Base-by-base conservation (phyloP, 768 basidiomycete species). In the Polyporus arcularius region DNA sequence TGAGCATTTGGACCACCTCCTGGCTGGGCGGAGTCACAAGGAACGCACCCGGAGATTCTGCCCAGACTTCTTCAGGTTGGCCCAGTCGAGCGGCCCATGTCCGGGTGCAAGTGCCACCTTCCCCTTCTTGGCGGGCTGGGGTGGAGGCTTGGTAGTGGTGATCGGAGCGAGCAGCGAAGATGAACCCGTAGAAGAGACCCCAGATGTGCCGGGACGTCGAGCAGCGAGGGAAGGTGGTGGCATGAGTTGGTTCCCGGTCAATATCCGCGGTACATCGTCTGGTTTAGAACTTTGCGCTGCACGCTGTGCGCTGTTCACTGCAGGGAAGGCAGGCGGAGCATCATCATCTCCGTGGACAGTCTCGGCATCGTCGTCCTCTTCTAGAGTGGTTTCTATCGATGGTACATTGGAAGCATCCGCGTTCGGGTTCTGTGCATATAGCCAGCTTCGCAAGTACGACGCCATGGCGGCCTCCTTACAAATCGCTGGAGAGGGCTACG, bases 41-140 rank as follows among this genome's bases (percentile, higher is more conserved):
- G 21, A 52, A 74, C 83, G 58, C 67, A 95, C 94, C 55, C 92
- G 77, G 7, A 98, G 74, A 79, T 97, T 87, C 55, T 76, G 70
- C 1, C 95, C 95, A 5, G 89, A 93, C 4, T 85, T 76, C 73
- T 96, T 95, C 59, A 97, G 75, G 48, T 82, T 85, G 1, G 94
- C 95, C 96, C 96, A 99, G 74, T 99, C 97, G 31, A 99, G 74
- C 10, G 94, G 86, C 62, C 92, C 90, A 73, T 89, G 90, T 6
- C 97, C 97, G 1, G 96, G 96, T 11, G 91, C 87, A 4, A 99
- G 82, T 4, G 87, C 92, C 0, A 97, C 94, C 76, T 96, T 98
- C 32, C 80, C 82, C 21, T 86, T 77, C 66, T 80, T 85, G 68
- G 86, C 89, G 6, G 76, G 70, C 12, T 81, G 77, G 60, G 82